Percentiles rank a stretch among this genome's conserved stretches.
phyloP scores from a whole-genome alignment of 306 rosid species.

The Vigna nakashimae region DNA sequence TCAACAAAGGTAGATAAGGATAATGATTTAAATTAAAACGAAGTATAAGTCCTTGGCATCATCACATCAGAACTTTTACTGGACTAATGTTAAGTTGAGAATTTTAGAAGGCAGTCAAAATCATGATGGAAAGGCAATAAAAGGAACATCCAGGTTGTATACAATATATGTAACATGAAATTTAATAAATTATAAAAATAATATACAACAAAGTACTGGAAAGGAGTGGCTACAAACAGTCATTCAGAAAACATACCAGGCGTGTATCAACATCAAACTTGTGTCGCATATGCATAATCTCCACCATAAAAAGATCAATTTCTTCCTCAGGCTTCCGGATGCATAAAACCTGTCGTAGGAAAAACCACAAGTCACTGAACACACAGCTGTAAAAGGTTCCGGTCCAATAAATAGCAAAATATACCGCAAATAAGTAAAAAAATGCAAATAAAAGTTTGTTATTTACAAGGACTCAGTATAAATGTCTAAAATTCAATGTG shows the following conservation, averaged over 20 bases:
- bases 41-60: not conserved
- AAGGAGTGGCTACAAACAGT: constrained; percentile 13
- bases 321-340: constrained; percentile 86
- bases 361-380: constrained; percentile 34
- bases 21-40: not conserved
- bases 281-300: constrained; percentile 99
- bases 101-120: not conserved
- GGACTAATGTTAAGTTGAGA: not conserved
- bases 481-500: constrained; percentile 29
- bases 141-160: not conserved
- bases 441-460: not conserved
- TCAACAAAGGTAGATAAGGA: not conserved
- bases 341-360: constrained; percentile 72
- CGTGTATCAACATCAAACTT: constrained; percentile 94
- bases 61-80: not conserved
- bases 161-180: not conserved
- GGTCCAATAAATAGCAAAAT: not conserved
- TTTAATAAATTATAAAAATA: constrained; percentile 10
- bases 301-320: constrained; percentile 96
- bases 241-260: constrained; percentile 66
- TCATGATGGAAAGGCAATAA: not conserved
- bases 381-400: constrained; percentile 21
- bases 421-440: constrained; percentile 1
- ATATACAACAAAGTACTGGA: not conserved
- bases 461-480: constrained; percentile 31